Evolutionary conservation across 2,329 filamentous ascomycete species (phyloP), one percentile per base, ranked within the genome.

Genomic region (Rutstroemia sp.): DNA sequence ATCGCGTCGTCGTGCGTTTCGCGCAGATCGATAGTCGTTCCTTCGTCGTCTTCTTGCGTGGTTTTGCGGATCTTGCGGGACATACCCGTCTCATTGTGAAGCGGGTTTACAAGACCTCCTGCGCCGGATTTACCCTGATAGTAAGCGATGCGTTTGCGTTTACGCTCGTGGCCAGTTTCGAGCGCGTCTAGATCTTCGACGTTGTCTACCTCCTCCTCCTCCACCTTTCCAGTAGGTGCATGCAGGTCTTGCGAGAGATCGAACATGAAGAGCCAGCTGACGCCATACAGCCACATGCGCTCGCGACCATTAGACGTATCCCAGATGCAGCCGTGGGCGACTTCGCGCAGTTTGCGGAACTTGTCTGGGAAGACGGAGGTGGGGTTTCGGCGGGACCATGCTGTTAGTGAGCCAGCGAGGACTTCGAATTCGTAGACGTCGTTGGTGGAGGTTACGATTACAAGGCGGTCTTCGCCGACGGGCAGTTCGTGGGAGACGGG

Each of bases 241-340:
- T 51, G 62, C 58, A 49, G 78, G 69, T 96, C 87, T 65, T 81
- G 80, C 19, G 81, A 81, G 30, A 95, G 75, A 69, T 97, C 91
- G 58, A 99, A 82, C 92, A 97, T 97, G 74, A 89, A 91, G 23
- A 99, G 72, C 79, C 91, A 97, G 1, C 82, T 85, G 42, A 83
- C 81, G 6, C 92, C 92, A 67, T 95, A 96, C 19, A 97, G 73
- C 90, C 92, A 97, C 7, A 92, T 73, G 14, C 92, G 81, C 48
- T 83, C 75, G n/a, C 73, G 73, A 7, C 63, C 62, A 27, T 69
- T 68, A 27, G 76, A 75, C 1, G 86, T 76, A 67, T 95, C 88
- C 92, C 92, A 97, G 41, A 96, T 71, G 25, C 85, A 84, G 3
- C 91, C 92, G 75, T 92, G 92, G 54, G 87, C 87, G 44, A 89